Percentiles rank a stretch among this genome's conserved stretches.
Conservation (phyloP, 495 filamentous ascomycete genomes). For the Friedmanniomyces endolithicus region DNA sequence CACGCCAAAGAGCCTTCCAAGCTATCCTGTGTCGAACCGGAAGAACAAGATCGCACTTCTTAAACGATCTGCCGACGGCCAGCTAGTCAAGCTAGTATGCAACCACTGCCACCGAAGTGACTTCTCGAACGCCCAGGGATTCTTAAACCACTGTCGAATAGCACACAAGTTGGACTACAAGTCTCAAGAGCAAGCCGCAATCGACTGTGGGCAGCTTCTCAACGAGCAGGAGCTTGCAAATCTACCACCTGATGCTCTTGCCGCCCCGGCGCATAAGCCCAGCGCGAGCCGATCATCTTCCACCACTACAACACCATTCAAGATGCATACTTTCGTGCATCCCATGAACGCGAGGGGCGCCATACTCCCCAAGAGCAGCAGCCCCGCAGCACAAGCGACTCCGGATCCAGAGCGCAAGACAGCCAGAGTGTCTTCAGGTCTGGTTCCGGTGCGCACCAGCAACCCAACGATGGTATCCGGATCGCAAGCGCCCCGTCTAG, state of each 20-base stretch:
- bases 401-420: neutral
- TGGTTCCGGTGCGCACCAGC: neutral
- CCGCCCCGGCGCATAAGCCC: constrained; percentile 6
- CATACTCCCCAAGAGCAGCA: neutral
- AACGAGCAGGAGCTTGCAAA: constrained; percentile 35
- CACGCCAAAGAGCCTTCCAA: constrained; percentile 60
- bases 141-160: constrained; percentile 97
- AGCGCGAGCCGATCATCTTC: constrained; percentile 3
- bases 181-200: constrained; percentile 89
- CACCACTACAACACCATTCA: constrained; percentile 2
- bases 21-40: constrained; percentile 52
- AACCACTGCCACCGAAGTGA: constrained; percentile 76
- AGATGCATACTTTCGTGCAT: constrained; percentile 8
- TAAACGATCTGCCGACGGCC: constrained; percentile 46
- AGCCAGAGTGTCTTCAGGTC: neutral
- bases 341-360: constrained; percentile 9
- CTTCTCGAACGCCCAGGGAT: constrained; percentile 90
- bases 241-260: constrained; percentile 8
- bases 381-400: neutral
- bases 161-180: constrained; percentile 82
- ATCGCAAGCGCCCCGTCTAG: constrained; percentile 62
- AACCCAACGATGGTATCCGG: constrained; percentile 43
- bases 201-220: constrained; percentile 70
- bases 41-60: constrained; percentile 49
- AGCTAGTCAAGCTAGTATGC: constrained; percentile 70